These are phyloP conservation scores for Sungouiozyma intestinalis DNA, from an alignment of 805 yeast genomes.

Conservation along the genomic window DNA sequence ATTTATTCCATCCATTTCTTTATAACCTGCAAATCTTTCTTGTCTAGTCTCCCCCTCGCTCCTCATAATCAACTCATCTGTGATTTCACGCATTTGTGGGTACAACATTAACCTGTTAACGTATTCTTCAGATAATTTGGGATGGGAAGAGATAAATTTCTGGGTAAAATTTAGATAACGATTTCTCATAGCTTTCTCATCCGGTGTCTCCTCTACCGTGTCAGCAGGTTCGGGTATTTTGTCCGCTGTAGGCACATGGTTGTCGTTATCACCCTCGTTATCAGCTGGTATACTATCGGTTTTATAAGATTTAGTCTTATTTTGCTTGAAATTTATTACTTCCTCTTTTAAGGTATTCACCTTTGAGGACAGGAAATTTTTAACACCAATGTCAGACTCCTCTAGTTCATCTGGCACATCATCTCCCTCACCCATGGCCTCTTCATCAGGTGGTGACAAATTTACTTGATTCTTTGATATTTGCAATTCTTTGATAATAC, in stretches of 20 bases:
- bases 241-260: not conserved
- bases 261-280: constrained; percentile 2
- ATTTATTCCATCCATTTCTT: constrained; percentile 50
- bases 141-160: constrained; percentile 26
- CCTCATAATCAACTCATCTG: constrained; percentile 48
- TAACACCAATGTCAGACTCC: constrained; percentile 2
- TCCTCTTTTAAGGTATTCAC: constrained; percentile 24
- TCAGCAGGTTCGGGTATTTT: not conserved
- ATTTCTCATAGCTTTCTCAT: constrained; percentile 13
- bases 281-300: not conserved
- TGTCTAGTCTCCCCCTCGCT: not conserved
- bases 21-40: not conserved
- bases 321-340: constrained; percentile 26
- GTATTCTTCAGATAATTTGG: constrained; percentile 26
- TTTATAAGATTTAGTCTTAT: constrained; percentile 9
- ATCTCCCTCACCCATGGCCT: constrained; percentile 3
- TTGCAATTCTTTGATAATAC: constrained; percentile 27
- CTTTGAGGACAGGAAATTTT: constrained; percentile 16
- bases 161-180: constrained; percentile 24
- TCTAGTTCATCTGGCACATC: constrained; percentile 15
- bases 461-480: constrained; percentile 11
- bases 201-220: not conserved
- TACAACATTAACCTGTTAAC: constrained; percentile 26
- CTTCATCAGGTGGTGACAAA: not conserved
- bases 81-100: constrained; percentile 47